phyloP scores from a whole-genome alignment of 106 monocot genomes.

The Narthecium ossifragum region DNA sequence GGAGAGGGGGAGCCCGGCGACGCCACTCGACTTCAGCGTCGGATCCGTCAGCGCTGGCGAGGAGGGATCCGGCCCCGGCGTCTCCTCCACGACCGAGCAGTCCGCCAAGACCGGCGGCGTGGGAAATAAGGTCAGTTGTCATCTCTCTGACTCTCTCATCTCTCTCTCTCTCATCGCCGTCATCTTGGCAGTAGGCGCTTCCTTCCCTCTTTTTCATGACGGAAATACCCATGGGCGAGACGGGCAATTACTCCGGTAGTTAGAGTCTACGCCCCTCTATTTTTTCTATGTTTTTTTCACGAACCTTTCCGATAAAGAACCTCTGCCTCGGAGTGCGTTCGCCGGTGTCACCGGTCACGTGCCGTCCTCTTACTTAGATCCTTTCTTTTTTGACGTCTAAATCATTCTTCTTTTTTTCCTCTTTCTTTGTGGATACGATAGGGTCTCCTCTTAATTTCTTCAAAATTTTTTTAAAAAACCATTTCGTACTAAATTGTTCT shows the following conservation, averaged over 20 bases:
- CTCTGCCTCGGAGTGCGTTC: too few relatives aligned
- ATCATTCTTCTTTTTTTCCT: too few relatives aligned
- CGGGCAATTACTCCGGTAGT: background rate
- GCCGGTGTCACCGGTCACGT: too few relatives aligned
- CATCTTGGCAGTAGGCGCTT: too few relatives aligned
- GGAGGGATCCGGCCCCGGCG: background rate
- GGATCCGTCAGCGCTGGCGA: background rate
- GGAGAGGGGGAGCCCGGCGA: background rate
- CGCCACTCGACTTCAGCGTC: background rate
- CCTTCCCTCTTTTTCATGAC: background rate
- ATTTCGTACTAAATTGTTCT: too few relatives aligned
- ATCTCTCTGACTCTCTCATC: background rate
- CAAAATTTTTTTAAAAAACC: too few relatives aligned
- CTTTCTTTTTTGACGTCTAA: too few relatives aligned
- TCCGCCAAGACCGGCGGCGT: background rate
- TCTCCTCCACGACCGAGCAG: background rate
- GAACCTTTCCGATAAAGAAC: too few relatives aligned
- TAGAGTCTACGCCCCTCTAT: background rate
- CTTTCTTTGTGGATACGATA: too few relatives aligned
- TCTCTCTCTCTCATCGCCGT: too few relatives aligned
- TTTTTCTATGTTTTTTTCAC: background rate
- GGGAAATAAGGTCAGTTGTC: background rate
- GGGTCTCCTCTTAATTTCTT: too few relatives aligned
- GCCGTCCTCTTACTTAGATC: too few relatives aligned
- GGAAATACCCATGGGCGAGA: background rate